Evolutionary conservation across 176 grass and related monocot genomes (phyloP), one percentile per base, ranked within the genome.

Genomic region (Dactylis glomerata): DNA sequence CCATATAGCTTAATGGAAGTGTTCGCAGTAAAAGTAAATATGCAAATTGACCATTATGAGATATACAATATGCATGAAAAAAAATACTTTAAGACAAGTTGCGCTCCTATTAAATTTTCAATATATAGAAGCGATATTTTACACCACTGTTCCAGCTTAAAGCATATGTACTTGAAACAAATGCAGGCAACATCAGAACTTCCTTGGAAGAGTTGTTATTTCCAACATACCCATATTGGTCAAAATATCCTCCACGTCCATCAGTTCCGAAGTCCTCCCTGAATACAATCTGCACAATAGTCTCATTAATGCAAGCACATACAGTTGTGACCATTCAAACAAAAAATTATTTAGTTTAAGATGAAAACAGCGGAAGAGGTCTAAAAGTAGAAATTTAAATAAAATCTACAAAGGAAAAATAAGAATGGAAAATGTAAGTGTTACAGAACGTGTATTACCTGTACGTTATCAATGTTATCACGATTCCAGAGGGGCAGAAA

Each of bases 191-290:
- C 54, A 80, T 72, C 63, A 40, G 6, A 82, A 73, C 59, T 75
- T 32, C 6, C 14, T 65, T 14, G 64, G 0, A 78, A 12, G 36
- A 86, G n/a, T 40, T 77, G 61, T 51, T 67, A n/a, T 46, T 79
- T 34, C 44, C 46, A 87, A 82, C 83, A 62, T 98, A 94, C 95
- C 95, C 95, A 85, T 95, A 98, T 92, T 95, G 87, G 75, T 97
- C 92, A 82, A 97, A 97, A 85, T 97, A 94, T 79, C 94, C 92
- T 87, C 92, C 94, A 81, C 94, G 94, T 37, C 94, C 94, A 54
- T 97, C 92, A 37, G 94, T 97, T 84, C 94, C 94, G 63, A 97
- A 94, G 87, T 97, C 86, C 85, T 97, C 94, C 30, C 80, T 96
- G 69, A 96, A 99, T 64, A 99, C 96, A 54, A 99, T 99, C 96